phyloP scores from a whole-genome alignment of 345 rosid species.

The Clarkia xantiana region DNA sequence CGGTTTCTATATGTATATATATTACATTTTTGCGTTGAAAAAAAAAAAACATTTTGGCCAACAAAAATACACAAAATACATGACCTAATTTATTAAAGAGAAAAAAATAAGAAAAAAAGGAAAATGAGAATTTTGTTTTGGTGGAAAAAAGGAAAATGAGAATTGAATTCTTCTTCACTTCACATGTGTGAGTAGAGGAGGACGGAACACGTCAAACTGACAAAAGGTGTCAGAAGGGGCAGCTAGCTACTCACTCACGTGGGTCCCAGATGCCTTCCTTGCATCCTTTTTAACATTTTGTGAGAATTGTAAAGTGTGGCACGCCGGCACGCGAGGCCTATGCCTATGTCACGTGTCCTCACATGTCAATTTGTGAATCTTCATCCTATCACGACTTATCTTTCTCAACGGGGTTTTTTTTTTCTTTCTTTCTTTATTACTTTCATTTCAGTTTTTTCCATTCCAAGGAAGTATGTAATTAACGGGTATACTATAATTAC shows the following conservation, averaged over 20 bases:
- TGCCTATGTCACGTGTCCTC: not conserved
- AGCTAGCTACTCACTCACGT: conserved; percentile 8
- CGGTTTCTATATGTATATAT: too few relatives aligned
- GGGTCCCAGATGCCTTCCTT: not conserved
- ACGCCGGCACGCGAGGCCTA: conserved; percentile 13
- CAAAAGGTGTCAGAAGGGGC: conserved; percentile 10
- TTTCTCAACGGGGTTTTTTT: too few relatives aligned
- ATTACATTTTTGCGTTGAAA: too few relatives aligned
- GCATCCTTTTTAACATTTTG: not conserved
- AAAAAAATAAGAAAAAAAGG: not conserved
- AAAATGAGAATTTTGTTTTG: conserved; percentile 1
- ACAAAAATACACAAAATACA: too few relatives aligned
- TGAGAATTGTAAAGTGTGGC: not conserved
- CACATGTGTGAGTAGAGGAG: conserved; percentile 9
- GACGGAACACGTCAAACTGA: conserved; percentile 10
- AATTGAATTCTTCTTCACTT: not conserved
- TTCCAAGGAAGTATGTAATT: too few relatives aligned
- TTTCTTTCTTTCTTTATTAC: too few relatives aligned
- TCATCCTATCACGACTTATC: too few relatives aligned
- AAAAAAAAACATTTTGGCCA: too few relatives aligned
- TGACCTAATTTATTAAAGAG: not conserved
- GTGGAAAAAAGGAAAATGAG: not conserved
- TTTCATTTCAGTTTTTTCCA: too few relatives aligned
- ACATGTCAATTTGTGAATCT: too few relatives aligned
- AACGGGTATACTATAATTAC: too few relatives aligned